A percentile compares a stretch with the other conserved stretches of the same genome.
Conservation (phyloP, 768 basidiomycete genomes). For the Kwoniella sp. region DNA sequence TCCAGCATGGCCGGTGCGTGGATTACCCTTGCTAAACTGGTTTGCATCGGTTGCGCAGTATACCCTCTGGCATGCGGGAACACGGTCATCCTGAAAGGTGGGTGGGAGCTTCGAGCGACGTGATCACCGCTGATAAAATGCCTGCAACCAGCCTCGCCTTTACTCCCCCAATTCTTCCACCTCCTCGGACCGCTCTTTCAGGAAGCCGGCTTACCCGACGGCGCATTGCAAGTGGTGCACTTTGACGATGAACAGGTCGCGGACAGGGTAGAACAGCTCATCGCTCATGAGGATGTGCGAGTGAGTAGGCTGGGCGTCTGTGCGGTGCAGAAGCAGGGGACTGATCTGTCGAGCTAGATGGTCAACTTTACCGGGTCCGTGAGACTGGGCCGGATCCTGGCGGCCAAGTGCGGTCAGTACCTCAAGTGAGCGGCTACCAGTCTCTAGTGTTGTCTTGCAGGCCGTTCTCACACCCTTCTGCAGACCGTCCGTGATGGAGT, state of each 20-base stretch:
- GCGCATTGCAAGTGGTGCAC: slow-evolving; percentile 56
- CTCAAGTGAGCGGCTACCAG: slow-evolving; percentile 41
- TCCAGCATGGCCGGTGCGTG: neutral
- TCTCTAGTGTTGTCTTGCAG: neutral
- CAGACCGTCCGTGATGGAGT: slow-evolving; percentile 47
- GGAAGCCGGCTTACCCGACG: slow-evolving; percentile 60
- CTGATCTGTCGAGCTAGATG: slow-evolving; percentile 11
- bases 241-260: slow-evolving; percentile 27
- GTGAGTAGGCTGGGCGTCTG: slow-evolving; percentile 12
- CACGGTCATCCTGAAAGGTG: slow-evolving; percentile 47
- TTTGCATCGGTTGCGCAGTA: slow-evolving; percentile 10
- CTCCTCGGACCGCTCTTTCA: slow-evolving; percentile 49
- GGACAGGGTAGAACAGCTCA: slow-evolving; percentile 29
- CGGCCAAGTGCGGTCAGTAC: slow-evolving; percentile 46
- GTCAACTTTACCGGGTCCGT: slow-evolving; percentile 55
- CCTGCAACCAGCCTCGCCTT: slow-evolving; percentile 35
- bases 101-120: too few species aligned
- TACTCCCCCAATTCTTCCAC: slow-evolving; percentile 47
- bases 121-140: neutral
- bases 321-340: neutral
- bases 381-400: slow-evolving; percentile 47
- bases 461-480: neutral
- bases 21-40: neutral
- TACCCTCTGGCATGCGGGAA: slow-evolving; percentile 53
- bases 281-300: slow-evolving; percentile 25